Evolutionary conservation across 352 stramenopile species (phyloP).

Genomic region (Thalassiosira mediterranea): DNA sequence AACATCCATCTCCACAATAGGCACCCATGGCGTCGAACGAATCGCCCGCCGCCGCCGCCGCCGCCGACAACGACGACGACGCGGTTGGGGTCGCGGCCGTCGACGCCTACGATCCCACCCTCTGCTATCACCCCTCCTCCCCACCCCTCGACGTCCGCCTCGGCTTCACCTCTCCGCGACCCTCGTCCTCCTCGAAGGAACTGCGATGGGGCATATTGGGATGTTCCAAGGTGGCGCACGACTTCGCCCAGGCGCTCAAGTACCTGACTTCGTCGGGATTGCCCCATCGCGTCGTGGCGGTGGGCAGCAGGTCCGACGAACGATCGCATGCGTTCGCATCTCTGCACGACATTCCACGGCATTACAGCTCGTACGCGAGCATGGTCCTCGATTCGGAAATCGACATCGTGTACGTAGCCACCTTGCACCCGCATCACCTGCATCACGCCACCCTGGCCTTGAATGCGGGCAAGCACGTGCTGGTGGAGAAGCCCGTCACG

Average conservation of each 20-base stretch:
- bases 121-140: slow-evolving; percentile 27
- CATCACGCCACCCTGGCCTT: slow-evolving; percentile 86
- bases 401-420: slow-evolving; percentile 92
- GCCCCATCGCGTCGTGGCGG: slow-evolving; percentile 20
- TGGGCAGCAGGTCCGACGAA: slow-evolving; percentile 41
- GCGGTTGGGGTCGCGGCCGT: slow-evolving; percentile 1
- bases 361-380: slow-evolving; percentile 87
- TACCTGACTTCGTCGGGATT: slow-evolving; percentile 43
- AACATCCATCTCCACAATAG: too few relatives aligned
- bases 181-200: background rate
- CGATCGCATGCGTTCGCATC: slow-evolving; percentile 60
- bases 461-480: slow-evolving; percentile 88
- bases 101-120: slow-evolving; percentile 21
- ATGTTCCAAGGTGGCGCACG: slow-evolving; percentile 65
- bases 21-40: too few relatives aligned
- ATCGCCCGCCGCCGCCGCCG: background rate
- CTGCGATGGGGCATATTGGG: slow-evolving; percentile 68
- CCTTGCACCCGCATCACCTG: slow-evolving; percentile 88
- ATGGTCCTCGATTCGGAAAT: slow-evolving; percentile 86
- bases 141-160: slow-evolving; percentile 22
- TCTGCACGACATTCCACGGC: slow-evolving; percentile 58
- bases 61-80: too few relatives aligned
- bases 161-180: slow-evolving; percentile 11
- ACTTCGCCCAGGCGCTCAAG: slow-evolving; percentile 71
- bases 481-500: slow-evolving; percentile 92